Evolutionary conservation across 2,329 filamentous ascomycete genomes (phyloP), one percentile per base, ranked within the genome.

Genomic region (Nothopassalora personata): DNA sequence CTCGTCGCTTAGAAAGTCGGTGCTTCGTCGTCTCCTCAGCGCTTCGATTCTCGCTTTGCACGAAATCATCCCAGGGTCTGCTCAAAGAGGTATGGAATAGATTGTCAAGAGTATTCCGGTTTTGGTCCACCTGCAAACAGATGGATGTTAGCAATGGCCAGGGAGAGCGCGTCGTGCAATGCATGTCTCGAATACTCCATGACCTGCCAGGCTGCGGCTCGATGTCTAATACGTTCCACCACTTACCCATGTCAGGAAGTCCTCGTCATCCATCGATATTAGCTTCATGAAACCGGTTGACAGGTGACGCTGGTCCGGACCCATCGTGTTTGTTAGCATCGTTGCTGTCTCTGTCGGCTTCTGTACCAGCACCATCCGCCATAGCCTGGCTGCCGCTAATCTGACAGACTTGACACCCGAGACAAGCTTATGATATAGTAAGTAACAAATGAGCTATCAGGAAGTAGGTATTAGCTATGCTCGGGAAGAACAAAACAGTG

Each of bases 301-400:
- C 5, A 97, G 75, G 54, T 87, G 81, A 56, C 84, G 81, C 64
- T 94, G 89, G 33, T 94, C 86, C 1, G 84, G 79, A 0, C 82
- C 81, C 68, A 88, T 86, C 34, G 86, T 86, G 60, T 91, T 85
- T 19, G 84, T 86, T 49, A 97, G 83, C 53, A 97, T 82, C 0
- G 81, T 79, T 0, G 86, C 82, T 19, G 90, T 89, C 70, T 96
- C 91, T 4, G 89, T 83, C 0, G 93, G 92, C 73, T 96, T 97
- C 69, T 97, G 93, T 0, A 97, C 91, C 57, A 97, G 81, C 66
- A 97, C 85, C 49, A 96, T 89, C n/a, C 94, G 86, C 84, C 93
- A 91, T 27, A 97, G 83, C 64, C 90, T 89, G 10, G 90, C 90
- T 30, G 93, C 89, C 47, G 89, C 85, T 54, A 88, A 74, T 15